Conservation (phyloP, 2,329 filamentous ascomycete species). For the Fusarium fujikuroi region DNA sequence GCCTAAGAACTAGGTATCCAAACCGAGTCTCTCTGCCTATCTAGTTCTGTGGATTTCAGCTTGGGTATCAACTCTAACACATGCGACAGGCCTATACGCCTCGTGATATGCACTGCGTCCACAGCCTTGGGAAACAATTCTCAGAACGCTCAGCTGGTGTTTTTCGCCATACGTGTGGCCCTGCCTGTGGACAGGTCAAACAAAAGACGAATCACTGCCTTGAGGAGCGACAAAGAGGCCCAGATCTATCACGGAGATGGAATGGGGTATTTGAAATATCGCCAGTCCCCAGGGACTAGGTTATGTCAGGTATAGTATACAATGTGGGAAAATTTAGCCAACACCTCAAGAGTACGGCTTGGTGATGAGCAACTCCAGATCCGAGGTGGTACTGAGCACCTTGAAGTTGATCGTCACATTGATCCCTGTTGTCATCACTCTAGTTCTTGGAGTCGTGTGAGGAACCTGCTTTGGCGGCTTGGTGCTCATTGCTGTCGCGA, state of each 20-base stretch:
- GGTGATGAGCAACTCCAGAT: neutral
- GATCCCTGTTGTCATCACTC: neutral
- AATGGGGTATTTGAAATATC: neutral
- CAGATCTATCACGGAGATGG: neutral
- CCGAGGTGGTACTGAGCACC: neutral
- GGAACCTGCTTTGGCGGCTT: neutral
- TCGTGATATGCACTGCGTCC: neutral
- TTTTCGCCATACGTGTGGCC: neutral
- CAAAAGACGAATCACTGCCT: neutral
- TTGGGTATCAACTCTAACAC: neutral
- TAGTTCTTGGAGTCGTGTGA: neutral
- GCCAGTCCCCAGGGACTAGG: neutral
- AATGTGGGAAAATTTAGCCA: neutral
- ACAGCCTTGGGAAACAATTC: neutral
- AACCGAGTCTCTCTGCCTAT: neutral
- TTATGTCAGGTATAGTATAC: neutral
- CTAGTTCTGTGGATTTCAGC: neutral
- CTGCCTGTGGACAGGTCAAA: neutral
- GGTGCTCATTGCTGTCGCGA: neutral
- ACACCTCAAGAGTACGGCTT: neutral
- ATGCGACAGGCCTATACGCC: neutral
- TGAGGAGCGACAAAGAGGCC: neutral
- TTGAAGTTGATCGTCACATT: neutral
- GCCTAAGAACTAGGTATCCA: constrained; percentile 26
- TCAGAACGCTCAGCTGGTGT: neutral